A percentile compares a stretch with the other conserved stretches of the same genome.
These are phyloP conservation scores for Danielia oregonensis DNA, from an alignment of 805 yeast species.

Conservation along the genomic window DNA sequence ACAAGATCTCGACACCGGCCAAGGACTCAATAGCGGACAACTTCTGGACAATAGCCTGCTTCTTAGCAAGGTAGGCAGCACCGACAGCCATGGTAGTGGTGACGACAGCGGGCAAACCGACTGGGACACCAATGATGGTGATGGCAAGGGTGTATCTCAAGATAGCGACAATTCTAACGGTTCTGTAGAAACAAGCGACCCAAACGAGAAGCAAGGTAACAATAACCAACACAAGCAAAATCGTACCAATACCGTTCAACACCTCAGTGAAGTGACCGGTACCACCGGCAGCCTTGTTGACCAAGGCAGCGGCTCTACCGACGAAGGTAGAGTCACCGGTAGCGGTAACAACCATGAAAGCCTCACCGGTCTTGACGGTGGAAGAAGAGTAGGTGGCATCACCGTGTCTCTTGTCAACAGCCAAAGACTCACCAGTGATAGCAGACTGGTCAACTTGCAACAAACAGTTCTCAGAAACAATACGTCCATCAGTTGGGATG, in stretches of 20 bases:
- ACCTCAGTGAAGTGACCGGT: constrained; percentile 97
- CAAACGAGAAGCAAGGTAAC: constrained; percentile 84
- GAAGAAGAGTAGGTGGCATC: constrained; percentile 89
- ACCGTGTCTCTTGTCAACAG: constrained; percentile 88
- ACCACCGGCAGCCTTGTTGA: constrained; percentile 90
- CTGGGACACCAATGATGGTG: constrained; percentile 97
- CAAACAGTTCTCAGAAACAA: constrained; percentile 80
- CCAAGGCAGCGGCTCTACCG: constrained; percentile 97
- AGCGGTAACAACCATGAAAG: constrained; percentile 88
- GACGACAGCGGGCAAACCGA: constrained; percentile 97
- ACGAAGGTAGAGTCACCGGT: constrained; percentile 95
- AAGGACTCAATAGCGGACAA: constrained; percentile 94
- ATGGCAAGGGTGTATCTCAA: constrained; percentile 91
- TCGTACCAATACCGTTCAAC: constrained; percentile 95
- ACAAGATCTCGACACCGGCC: constrained; percentile 96
- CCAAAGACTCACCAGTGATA: constrained; percentile 95
- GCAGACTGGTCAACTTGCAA: constrained; percentile 95
- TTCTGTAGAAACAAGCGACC: constrained; percentile 93
- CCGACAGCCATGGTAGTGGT: constrained; percentile 99
- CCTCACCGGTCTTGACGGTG: constrained; percentile 94
- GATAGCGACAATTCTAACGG: constrained; percentile 80
- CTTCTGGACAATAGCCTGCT: constrained; percentile 95
- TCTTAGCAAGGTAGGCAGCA: constrained; percentile 97
- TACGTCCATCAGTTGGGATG: constrained; percentile 89
- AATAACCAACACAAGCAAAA: constrained; percentile 83